phyloP scores from a whole-genome alignment of 2,329 filamentous ascomycete genomes.

The Aspergillus pseudoviridinutans region DNA sequence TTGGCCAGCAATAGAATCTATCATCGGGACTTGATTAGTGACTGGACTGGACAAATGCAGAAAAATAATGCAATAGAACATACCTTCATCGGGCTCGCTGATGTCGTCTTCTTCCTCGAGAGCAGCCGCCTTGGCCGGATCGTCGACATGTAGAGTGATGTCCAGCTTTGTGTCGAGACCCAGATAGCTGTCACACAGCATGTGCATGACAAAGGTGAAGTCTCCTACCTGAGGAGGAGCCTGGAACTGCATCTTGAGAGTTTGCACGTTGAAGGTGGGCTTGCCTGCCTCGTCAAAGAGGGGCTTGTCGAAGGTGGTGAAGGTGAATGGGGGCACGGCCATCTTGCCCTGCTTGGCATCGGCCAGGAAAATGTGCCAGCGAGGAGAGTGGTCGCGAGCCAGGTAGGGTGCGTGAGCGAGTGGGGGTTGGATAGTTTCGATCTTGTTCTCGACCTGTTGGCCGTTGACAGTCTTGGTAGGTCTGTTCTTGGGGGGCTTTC shows the following conservation, averaged over 20 bases:
- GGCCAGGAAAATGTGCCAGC: conserved; percentile 92
- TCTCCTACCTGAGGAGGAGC: conserved; percentile 87
- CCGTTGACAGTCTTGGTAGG: conserved; percentile 56
- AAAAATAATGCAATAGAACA: conserved; percentile 34
- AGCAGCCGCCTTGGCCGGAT: conserved; percentile 76
- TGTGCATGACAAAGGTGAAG: conserved; percentile 91
- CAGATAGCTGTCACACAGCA: conserved; percentile 91
- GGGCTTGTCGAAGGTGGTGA: conserved; percentile 85
- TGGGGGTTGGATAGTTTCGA: conserved; percentile 67
- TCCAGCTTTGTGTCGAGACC: conserved; percentile 92
- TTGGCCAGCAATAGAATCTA: conserved; percentile 85
- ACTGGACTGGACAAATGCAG: conserved; percentile 20
- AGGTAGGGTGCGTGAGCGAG: conserved; percentile 90
- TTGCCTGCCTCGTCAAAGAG: conserved; percentile 75
- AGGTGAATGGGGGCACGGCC: conserved; percentile 94
- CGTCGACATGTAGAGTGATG: conserved; percentile 82
- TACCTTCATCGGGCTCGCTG: conserved; percentile 96
- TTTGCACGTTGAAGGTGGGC: conserved; percentile 93
- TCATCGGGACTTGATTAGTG: conserved; percentile 12
- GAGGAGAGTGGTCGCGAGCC: conserved; percentile 79
- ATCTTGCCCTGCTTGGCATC: conserved; percentile 94
- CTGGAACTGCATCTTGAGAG: conserved; percentile 93
- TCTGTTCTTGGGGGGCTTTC: conserved; percentile 61
- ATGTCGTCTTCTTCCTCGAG: conserved; percentile 90
- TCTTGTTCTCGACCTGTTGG: conserved; percentile 53